Evolutionary conservation across 768 basidiomycete species (phyloP).

Genomic region (Rubroboletus pulcherrimus): DNA sequence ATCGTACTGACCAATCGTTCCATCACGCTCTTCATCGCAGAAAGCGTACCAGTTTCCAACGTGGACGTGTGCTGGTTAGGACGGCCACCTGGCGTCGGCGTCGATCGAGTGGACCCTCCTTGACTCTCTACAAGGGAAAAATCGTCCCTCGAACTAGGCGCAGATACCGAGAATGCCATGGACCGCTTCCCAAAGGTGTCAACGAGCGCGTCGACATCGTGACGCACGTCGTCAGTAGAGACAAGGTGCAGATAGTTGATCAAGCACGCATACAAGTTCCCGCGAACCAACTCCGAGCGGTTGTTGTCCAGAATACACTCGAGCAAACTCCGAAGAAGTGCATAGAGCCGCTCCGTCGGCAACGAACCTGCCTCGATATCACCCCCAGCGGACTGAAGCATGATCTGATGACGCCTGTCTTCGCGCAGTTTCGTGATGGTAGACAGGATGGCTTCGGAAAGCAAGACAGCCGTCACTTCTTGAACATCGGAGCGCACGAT

Average conservation of each 20-base stretch:
- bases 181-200: slow-evolving; percentile 26
- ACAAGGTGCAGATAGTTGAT: slow-evolving; percentile 86
- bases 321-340: slow-evolving; percentile 69
- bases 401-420: slow-evolving; percentile 66
- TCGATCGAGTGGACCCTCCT: slow-evolving; percentile 22
- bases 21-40: slow-evolving; percentile 60
- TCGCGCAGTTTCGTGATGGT: slow-evolving; percentile 87
- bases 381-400: slow-evolving; percentile 61
- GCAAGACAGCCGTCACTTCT: slow-evolving; percentile 71
- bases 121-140: slow-evolving; percentile 37
- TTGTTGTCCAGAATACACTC: slow-evolving; percentile 74
- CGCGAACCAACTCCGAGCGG: slow-evolving; percentile 80
- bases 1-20: slow-evolving; percentile 72
- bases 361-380: slow-evolving; percentile 63
- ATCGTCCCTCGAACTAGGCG: slow-evolving; percentile 38
- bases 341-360: slow-evolving; percentile 75
- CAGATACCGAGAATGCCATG: slow-evolving; percentile 34
- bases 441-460: slow-evolving; percentile 80
- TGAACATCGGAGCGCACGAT: slow-evolving; percentile 63
- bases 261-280: slow-evolving; percentile 90
- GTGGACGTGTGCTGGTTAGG: slow-evolving; percentile 27
- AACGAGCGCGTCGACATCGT: slow-evolving; percentile 10
- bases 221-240: slow-evolving; percentile 19
- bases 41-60: slow-evolving; percentile 60
- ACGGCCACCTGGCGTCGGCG: slow-evolving; percentile 14